Base-by-base conservation (phyloP, 768 basidiomycete genomes). In the Amylocystis lapponica region DNA sequence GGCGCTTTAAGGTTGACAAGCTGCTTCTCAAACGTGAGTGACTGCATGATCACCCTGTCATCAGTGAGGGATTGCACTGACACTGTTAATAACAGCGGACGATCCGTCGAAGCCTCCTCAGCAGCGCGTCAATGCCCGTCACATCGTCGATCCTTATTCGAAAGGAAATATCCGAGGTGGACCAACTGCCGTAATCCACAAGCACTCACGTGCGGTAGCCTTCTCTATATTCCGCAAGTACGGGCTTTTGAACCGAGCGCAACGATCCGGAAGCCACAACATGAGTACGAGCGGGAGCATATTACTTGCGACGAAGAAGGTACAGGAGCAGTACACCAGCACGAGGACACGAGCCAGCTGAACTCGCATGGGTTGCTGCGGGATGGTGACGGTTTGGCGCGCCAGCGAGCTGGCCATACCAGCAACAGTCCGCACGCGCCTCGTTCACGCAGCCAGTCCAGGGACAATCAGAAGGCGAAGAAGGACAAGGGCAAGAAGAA, bases 171-270 rank as follows among this genome's bases (percentile, higher is more conserved):
- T 60, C 5, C 64, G 61, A 25, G 71, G 70, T 26, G 82, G 84
- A 1, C 85, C 86, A 0, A 66, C 70, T 19, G 71, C 77, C 26
- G 79, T 83, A 41, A 78, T 91, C 25, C 89, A 91, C 62, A 86
- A 86, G 51, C 88, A 91, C 57, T 86, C 88, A 1, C 79, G 83
- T 42, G 83, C 83, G 3, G 65, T 76, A 23, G 88, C 85, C 1
- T 89, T 88, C 62, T 88, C 87, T 0, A 76, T 91, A 36, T 81
- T 83, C 60, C 77, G 88, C 35, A 75, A 77, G 43, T 78, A 83
- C 41, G 61, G 57, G 25, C 57, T 65, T 35, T 57, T 58, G 45
- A 49, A 46, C 46, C 51, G 49, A 30, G 46, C 36, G 11, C 35
- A 49, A 9, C 50, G 56, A 17, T 30, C 27, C 3, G 53, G 51